These are phyloP conservation scores for Periconia macrospinosa DNA, from an alignment of 2,329 filamentous ascomycete species.

Conservation along the genomic window DNA sequence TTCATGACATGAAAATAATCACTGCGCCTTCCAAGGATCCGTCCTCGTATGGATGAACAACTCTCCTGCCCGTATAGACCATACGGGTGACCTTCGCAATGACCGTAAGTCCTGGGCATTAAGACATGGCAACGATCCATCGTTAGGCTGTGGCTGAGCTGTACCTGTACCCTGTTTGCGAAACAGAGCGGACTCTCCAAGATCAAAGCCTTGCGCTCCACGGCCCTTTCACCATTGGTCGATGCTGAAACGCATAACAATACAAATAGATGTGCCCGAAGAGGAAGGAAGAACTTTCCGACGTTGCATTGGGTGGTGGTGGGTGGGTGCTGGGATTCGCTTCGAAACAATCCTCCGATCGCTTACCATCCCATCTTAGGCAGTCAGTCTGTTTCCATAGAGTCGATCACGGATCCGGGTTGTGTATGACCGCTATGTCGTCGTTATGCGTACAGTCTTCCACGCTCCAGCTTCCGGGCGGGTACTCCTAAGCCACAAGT, in stretches of 20 bases:
- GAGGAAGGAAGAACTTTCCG: neutral
- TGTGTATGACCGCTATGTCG: neutral
- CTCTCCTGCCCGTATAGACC: no score
- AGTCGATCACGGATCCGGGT: neutral
- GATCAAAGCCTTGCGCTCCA: neutral
- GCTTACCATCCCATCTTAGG: neutral
- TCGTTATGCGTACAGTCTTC: constrained; percentile 26
- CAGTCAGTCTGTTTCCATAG: neutral
- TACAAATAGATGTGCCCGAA: neutral
- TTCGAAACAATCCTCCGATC: constrained; percentile 2
- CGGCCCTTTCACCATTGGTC: neutral
- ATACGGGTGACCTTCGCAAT: no score
- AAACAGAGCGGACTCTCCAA: neutral
- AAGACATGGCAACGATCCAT: neutral
- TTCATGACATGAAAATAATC: neutral
- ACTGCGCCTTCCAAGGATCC: neutral
- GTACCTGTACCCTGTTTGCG: no score
- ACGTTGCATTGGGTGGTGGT: neutral
- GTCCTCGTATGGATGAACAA: no score
- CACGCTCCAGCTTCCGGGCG: constrained; percentile 16
- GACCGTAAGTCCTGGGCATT: neutral
- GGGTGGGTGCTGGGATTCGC: neutral
- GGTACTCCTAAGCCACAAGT: neutral
- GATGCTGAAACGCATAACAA: neutral
- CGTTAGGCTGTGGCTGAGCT: neutral